Evolutionary conservation across 2,329 filamentous ascomycete genomes (phyloP).

Genomic region (Scorias spongiosa): DNA sequence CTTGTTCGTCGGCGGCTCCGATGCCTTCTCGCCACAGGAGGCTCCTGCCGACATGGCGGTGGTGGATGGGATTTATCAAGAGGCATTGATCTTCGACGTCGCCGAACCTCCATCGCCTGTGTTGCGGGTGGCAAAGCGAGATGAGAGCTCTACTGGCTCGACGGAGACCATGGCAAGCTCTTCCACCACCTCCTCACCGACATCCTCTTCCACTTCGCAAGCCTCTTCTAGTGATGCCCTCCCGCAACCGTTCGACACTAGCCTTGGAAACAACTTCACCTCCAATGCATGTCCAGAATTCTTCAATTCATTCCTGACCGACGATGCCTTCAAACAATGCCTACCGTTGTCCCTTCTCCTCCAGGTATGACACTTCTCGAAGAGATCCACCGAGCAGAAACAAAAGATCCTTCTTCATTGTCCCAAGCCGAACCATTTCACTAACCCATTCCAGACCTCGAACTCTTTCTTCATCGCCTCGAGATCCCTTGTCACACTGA

Average conservation of each 20-base stretch:
- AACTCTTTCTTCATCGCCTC: constrained; percentile 68
- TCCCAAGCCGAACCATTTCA: neutral
- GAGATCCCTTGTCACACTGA: constrained; percentile 55
- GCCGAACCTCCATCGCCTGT: constrained; percentile 12
- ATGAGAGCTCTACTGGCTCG: constrained; percentile 6
- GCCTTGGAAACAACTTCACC: constrained; percentile 38
- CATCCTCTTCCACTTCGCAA: constrained; percentile 7
- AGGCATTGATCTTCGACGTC: constrained; percentile 13
- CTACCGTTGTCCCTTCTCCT: constrained; percentile 75
- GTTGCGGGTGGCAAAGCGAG: constrained; percentile 11
- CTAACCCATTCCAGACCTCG: constrained; percentile 49
- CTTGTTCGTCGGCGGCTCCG: constrained; percentile 1
- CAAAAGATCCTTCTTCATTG: neutral
- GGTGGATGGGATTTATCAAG: neutral
- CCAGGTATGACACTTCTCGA: constrained; percentile 38
- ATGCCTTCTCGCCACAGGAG: constrained; percentile 1
- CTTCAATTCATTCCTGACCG: constrained; percentile 50
- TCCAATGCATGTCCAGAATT: constrained; percentile 45
- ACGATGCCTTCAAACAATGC: constrained; percentile 55
- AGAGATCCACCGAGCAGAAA: neutral
- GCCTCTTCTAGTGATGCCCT: constrained; percentile 9
- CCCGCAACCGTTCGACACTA: constrained; percentile 32
- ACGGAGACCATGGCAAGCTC: constrained; percentile 4
- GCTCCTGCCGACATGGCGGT: constrained; percentile 5
- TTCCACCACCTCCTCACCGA: constrained; percentile 8